Evolutionary conservation across 306 rosid species (phyloP).

Genomic region (Lagenaria siceraria): DNA sequence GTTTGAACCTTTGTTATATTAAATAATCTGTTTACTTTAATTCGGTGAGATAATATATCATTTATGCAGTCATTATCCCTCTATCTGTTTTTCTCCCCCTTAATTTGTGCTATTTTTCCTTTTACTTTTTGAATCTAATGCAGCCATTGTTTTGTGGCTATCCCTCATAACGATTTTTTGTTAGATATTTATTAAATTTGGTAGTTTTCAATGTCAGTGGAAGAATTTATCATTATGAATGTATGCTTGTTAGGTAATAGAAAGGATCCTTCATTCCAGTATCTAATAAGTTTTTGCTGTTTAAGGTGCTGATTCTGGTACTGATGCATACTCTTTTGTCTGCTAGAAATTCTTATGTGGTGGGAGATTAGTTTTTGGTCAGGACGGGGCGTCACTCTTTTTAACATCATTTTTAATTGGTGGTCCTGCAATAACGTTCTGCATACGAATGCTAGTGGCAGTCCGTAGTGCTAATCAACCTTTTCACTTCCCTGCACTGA

Average conservation of each 20-base stretch:
- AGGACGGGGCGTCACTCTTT: conserved; percentile 55
- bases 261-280: background rate
- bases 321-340: background rate
- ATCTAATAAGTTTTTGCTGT: background rate
- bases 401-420: conserved; percentile 66
- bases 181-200: background rate
- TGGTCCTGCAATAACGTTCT: conserved; percentile 71
- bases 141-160: background rate
- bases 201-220: background rate
- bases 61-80: background rate
- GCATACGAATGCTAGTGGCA: conserved; percentile 46
- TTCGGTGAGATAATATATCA: background rate
- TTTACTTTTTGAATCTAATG: background rate
- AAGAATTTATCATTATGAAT: background rate
- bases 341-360: conserved; percentile 77
- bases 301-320: background rate
- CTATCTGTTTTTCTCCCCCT: background rate
- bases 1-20: background rate
- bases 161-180: background rate
- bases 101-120: background rate
- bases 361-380: conserved; percentile 79
- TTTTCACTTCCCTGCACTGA: conserved; percentile 34
- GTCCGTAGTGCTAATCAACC: conserved; percentile 18
- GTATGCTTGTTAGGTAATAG: background rate
- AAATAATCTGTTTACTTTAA: background rate